A percentile compares a stretch with the other conserved stretches of the same genome.
Evolutionary conservation across 2,329 filamentous ascomycete species (phyloP).

Genomic region (Penicillium sp.): DNA sequence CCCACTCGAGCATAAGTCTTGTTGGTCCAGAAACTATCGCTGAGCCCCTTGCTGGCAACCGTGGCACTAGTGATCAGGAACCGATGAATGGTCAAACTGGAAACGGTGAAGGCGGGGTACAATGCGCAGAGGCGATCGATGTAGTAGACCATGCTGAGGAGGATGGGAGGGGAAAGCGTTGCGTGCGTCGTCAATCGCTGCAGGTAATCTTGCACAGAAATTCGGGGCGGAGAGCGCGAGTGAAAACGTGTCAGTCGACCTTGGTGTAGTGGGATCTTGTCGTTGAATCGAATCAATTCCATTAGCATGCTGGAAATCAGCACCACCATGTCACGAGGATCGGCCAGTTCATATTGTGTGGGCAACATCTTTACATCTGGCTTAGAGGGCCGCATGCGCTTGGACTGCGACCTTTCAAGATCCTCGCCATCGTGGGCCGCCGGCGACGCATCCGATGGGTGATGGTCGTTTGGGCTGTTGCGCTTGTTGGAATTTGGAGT

Average conservation of each 20-base stretch:
- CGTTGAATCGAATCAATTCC: conserved; percentile 90
- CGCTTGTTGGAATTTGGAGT: conserved; percentile 35
- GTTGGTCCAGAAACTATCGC: conserved; percentile 98
- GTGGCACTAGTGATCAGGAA: conserved; percentile 95
- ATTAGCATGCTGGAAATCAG: conserved; percentile 93
- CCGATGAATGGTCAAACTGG: conserved; percentile 91
- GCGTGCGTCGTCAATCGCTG: conserved; percentile 90
- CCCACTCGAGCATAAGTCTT: conserved; percentile 92
- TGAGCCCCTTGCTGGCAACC: conserved; percentile 91
- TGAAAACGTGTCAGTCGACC: conserved; percentile 91
- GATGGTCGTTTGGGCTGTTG: conserved; percentile 30
- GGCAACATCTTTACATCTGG: conserved; percentile 55
- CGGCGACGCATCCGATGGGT: conserved; percentile 24
- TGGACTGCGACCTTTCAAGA: conserved; percentile 39
- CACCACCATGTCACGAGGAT: conserved; percentile 80
- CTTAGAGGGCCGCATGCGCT: conserved; percentile 46
- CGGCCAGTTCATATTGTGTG: conserved; percentile 72
- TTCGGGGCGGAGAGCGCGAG: conserved; percentile 82
- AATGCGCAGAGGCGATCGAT: conserved; percentile 90
- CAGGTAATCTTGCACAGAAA: conserved; percentile 90
- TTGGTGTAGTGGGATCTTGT: conserved; percentile 76
- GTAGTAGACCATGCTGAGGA: conserved; percentile 99
- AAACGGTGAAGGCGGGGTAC: conserved; percentile 93
- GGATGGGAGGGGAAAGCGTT: conserved; percentile 83
- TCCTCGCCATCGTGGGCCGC: conserved; percentile 21